Percentiles rank a stretch among this genome's conserved stretches.
Evolutionary conservation across 495 filamentous ascomycete species (phyloP).

Genomic region (Penicillium alfredii): DNA sequence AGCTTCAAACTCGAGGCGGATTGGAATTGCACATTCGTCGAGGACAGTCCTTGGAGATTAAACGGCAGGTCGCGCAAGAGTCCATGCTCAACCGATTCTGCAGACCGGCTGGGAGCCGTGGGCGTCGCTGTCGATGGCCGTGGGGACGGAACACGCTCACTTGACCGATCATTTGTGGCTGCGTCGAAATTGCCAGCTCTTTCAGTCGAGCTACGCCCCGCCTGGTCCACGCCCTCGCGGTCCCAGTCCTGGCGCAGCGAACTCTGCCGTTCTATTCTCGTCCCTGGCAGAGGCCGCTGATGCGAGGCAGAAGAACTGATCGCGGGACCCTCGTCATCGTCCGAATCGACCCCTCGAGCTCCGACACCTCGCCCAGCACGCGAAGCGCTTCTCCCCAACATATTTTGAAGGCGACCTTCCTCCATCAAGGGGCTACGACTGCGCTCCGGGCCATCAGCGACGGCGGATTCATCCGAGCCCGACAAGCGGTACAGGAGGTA

Average conservation of each 20-base stretch:
- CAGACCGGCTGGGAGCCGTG: slow-evolving; percentile 9
- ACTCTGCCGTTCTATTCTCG: slow-evolving; percentile 21
- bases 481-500: slow-evolving; percentile 82
- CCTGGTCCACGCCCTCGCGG: slow-evolving; percentile 11
- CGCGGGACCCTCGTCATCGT: slow-evolving; percentile 41
- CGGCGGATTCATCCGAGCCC: slow-evolving; percentile 40
- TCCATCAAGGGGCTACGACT: slow-evolving; percentile 39
- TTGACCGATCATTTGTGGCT: slow-evolving; percentile 9
- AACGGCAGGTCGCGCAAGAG: slow-evolving; percentile 88
- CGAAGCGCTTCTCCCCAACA: slow-evolving; percentile 26
- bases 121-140: slow-evolving; percentile 12
- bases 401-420: slow-evolving; percentile 32
- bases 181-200: slow-evolving; percentile 14
- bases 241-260: slow-evolving; percentile 24
- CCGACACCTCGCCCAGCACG: slow-evolving; percentile 17
- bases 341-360: slow-evolving; percentile 21
- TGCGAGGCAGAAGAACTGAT: slow-evolving; percentile 43
- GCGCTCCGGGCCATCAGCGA: slow-evolving; percentile 23
- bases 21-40: slow-evolving; percentile 71
- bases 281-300: slow-evolving; percentile 12
- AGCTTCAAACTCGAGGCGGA: slow-evolving; percentile 61
- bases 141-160: slow-evolving; percentile 17
- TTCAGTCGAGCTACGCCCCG: slow-evolving; percentile 9
- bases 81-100: slow-evolving; percentile 63
- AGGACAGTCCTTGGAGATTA: slow-evolving; percentile 89